Evolutionary conservation across 805 yeast genomes (phyloP), one percentile per base, ranked within the genome.

Genomic region (Yarrowia deformans): DNA sequence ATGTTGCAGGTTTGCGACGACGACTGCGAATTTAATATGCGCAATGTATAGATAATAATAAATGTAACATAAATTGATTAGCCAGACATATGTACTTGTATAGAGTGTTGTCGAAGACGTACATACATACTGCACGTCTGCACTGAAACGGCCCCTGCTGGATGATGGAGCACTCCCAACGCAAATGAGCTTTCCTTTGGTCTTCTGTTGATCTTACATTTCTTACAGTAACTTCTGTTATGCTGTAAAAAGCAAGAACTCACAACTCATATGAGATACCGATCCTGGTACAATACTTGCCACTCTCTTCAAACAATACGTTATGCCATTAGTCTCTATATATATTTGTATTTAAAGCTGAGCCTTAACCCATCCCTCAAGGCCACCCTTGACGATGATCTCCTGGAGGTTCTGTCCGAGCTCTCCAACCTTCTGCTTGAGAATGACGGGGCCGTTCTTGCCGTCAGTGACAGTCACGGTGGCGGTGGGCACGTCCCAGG

Each of bases 291-390:
- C 29, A 23, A 23, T 4, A 23, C 29, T 23, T 23, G 4, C 29
- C 29, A 23, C 29, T 2, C 29, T 23, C 29, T 2, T 37, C n/a
- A 35, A 18, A 39, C 42, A 37, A 50, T 50, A 49, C 55, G 56
- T 54, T 40, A 56, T 56, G 63, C 63, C 48, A 56, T 56, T 56
- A 56, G 63, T 56, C 48, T 56, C 40, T 56, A 56, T 56, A 29
- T 39, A 55, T 23, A 2, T 40, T 56, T 43, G 50, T 12, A 23
- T 37, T 63, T 69, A 70, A 18, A 70, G 56, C 63, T 70, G 71
- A 39, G 93, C 83, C 79, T 85, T 90, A 70, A 95, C 98, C 99
- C 99, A 95, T 50, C 97, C 97, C 84, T 95, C 99, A 70, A 95
- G 86, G 69, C 99, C 99, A 61, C 99, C 99, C 78, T 92, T 89